These are phyloP conservation scores for Solanum peruvianum DNA, from an alignment of 257 asterid genomes.

Conservation along the genomic window DNA sequence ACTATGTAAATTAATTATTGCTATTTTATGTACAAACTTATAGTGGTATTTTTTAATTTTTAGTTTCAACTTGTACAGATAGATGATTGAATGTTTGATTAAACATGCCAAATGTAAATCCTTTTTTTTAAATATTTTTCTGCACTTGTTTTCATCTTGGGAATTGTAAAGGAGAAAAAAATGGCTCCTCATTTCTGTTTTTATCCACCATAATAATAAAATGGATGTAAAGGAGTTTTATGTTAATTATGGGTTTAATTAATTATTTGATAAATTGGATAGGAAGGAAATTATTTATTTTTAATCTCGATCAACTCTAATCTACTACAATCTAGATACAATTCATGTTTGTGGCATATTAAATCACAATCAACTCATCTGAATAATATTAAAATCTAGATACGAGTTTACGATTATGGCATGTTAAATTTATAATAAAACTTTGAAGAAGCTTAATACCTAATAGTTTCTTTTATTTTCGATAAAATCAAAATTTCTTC, in stretches of 20 bases:
- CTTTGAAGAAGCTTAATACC: background rate
- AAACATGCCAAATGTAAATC: background rate
- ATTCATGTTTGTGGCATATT: background rate
- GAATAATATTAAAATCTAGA: too few relatives aligned
- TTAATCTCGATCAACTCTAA: background rate
- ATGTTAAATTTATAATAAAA: too few relatives aligned
- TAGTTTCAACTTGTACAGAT: background rate
- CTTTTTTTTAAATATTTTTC: too few relatives aligned
- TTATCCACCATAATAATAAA: background rate
- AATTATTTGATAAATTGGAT: too few relatives aligned
- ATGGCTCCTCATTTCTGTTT: background rate
- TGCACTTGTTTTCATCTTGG: background rate
- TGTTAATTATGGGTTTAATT: background rate
- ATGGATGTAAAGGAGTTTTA: background rate
- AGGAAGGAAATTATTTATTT: too few relatives aligned
- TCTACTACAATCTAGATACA: too few relatives aligned
- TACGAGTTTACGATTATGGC: background rate
- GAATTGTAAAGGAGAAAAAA: background rate
- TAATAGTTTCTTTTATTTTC: too few relatives aligned
- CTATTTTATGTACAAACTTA: background rate
- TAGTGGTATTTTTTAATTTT: background rate
- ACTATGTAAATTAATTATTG: background rate
- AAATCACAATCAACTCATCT: too few relatives aligned
- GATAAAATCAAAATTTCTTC: too few relatives aligned
- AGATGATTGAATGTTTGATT: background rate